Evolutionary conservation across 192 early-diverging fungal species (phyloP), one percentile per base, ranked within the genome.

Genomic region (Linnemannia hyalina): DNA sequence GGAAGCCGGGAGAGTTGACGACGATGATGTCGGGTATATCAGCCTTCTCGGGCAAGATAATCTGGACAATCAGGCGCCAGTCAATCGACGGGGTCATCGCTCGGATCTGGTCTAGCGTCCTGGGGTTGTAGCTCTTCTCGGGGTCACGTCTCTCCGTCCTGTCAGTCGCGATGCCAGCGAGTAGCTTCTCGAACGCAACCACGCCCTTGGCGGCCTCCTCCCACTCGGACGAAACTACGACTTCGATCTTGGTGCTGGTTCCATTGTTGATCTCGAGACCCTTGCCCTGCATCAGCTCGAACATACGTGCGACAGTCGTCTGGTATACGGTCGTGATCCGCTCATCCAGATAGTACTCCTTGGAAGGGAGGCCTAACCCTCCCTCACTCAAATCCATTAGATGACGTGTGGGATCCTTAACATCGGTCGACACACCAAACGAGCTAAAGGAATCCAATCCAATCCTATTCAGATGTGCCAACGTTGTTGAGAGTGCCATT

Each of bases 291-390:
- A 92, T 70, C 3, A 81, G 41, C 18, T 74, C 46, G 41, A 93
- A 69, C 46, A 91, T 83, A 16, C 88, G 79, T 2, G 75, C 44
- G 18, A 93, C 69, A n/a, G 82, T 88, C 38, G 41, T 42, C 69
- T 89, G 55, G 44, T 92, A 94, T 15, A 80, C 73, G 20, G 52
- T 70, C 13, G 90, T 38, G 9, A 85, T 84, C 6, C 87, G 74
- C n/a, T 75, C 23, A 23, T 94, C 88, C 47, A 85, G 68, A 83
- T 95, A 95, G 68, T 94, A 95, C 38, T 94, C 91, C 57, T 91
- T 93, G 20, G 92, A 90, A 32, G 94, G 94, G 47, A 93, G 77
- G 29, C 82, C 89, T 10, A 94, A 75, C 2, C 90, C 92, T 22
- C 74, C 77, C 74, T 95, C 92, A 8, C 23, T 35, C 16, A 95